Base-by-base conservation (phyloP, 345 rosid species). In the Pugionium cornutum region DNA sequence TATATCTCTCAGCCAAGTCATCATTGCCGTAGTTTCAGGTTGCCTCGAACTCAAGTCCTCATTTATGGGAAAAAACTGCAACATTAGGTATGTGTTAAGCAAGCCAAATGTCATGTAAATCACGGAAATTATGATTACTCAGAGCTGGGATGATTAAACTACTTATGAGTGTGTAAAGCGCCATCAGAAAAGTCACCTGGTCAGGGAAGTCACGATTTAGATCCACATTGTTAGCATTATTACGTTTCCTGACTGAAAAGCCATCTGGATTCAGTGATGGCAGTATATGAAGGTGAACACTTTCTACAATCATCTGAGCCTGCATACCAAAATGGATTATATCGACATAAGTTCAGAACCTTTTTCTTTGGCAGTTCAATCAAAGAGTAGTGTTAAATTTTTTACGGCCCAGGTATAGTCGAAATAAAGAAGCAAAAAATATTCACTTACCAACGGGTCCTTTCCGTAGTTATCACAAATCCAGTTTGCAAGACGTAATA, bases 231-330 rank as follows among this genome's bases (percentile, higher is more conserved):
- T 90, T 85, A 53, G 95, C 96, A 83, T 94, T 94, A 11, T 83
- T 89, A 56, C 96, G 96, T 32, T 58, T 78, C 78, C 76, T 85
- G 55, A 80, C 75, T 32, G 87, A 67, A 76, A 81, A 90, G 2
- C 97, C 99, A 81, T 94, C 97, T 35, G 99, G 99, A 83, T 94
- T 94, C 92, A 90, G 69, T 46, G 99, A 75, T 37, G 99, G 97
- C 70, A 88, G 82, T 59, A 94, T 82, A 79, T 90, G 99, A 77
- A 94, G 97, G 77, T 90, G 96, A 72, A 86, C 79, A 68, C 82
- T 85, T 69, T 87, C 83, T 48, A 90, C 90, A 65, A 94, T 88
- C 79, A 81, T 67, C 66, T 68, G 76, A 72, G 83, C 97, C 96
- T 87, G 84, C 65, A 70, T n/a, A 62, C 2, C 39, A 67, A 18